Evolutionary conservation across 2,329 filamentous ascomycete species (phyloP), one percentile per base, ranked within the genome.

Genomic region (Neopestalotiopsis sp.): DNA sequence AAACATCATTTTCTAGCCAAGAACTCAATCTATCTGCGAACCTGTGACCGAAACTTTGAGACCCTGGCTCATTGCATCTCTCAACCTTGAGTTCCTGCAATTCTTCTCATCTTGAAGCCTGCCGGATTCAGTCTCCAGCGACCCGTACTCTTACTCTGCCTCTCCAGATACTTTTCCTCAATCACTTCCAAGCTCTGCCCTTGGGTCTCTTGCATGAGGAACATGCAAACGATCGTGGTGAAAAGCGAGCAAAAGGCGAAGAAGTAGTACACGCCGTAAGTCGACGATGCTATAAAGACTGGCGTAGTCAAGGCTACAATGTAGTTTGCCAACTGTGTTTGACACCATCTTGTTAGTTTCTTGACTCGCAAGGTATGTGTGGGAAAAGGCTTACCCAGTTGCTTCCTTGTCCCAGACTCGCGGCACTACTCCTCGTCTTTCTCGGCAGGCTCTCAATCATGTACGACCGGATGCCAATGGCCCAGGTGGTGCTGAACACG

Each of bases 381-480:
- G 24, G 24, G n/a, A 67, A 32, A 13, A 32, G 28, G 59, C 65
- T 30, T 53, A 61, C 65, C 65, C 56, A 67, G 40, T 67, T 67
- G n/a, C 65, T 67, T 10, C 65, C 57, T 13, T 67, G 65, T 10
- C 53, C 65, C 17, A 67, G n/a, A 12, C 64, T 66, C 14, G 64
- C 64, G 2, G 42, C 64, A 53, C 65, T 67, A 14, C 53, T 67
- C 65, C 65, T 67, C 1, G 65, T 67, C 65, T 67, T 67, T 32
- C 65, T 59, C 34, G 65, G 65, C 34, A 67, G 34, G 24, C 53
- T 67, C 56, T 67, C 65, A 38, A 67, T 59, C 53, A 59, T 28
- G 70, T 87, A 89, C 0, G 88, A 85, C 57, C 85, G 83, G 61
- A 88, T 80, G 0, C 81, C 80, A 4, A 90, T 83, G 0, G 82